Base-by-base conservation (phyloP, 2,329 filamentous ascomycete species). In the Penicillium sp. region DNA sequence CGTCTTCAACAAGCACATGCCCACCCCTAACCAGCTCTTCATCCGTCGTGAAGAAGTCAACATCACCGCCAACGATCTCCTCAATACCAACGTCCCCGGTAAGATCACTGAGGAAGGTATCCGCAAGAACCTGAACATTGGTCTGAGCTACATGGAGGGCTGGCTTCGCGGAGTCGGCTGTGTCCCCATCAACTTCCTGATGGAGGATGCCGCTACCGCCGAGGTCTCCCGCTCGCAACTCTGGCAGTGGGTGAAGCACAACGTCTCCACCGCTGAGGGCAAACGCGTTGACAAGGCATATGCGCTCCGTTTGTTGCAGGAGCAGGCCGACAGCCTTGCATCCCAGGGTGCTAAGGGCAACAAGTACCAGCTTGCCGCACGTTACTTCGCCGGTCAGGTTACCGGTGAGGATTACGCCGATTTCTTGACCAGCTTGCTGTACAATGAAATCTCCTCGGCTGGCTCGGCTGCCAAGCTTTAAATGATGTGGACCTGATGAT, bases 1-100 rank as follows among this genome's bases (percentile, higher is more conserved):
- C 48, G 84, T 98, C 69, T 99, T 99, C 85, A 96, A 98, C 85
- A 88, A 93, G 81, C 81, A 98, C 82, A 99, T 99, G 95, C 95
- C 95, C 10, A 96, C 93, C 3, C 93, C 95, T 48, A 99, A 99
- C 82, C 95, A 99, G 79, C 87, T 96, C 70, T 95, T 93, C 75
- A 81, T 91, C 61, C 90, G 93, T 63, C 88, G 93, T 61, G 92
- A 97, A 77, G 93, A 98, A 48, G 92, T 97, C 58, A 79, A 85
- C 71, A 88, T 99, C 70, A 88, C 88, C 47, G 88, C 87, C 70
- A 96, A 95, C 69, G 95, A 98, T 72, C 84, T 99, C 52, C 85
- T 98, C 58, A 98, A 98, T 84, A 98, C 96, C 90, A 98, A 98
- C 71, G 90, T 98, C 1, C 92, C 93, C 7, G 95, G 95, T 26